Conservation (phyloP, 2,329 filamentous ascomycete genomes). For the Fusarium floridanum region DNA sequence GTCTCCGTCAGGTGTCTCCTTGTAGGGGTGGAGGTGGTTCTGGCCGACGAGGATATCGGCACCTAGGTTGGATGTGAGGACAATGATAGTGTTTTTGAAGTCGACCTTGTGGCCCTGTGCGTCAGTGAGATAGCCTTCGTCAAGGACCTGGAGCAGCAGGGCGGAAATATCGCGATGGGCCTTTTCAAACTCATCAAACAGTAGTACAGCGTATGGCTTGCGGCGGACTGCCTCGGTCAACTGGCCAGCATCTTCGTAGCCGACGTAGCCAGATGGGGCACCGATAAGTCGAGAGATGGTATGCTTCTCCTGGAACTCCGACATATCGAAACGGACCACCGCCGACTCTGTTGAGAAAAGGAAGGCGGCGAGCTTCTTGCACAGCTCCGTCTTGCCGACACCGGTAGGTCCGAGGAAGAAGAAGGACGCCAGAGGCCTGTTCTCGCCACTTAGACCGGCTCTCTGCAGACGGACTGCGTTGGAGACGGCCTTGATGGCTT, state of each 20-base stretch:
- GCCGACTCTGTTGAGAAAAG: constrained; percentile 93
- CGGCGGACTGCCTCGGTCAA: constrained; percentile 94
- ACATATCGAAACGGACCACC: constrained; percentile 97
- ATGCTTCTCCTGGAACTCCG: constrained; percentile 97
- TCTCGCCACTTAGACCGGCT: constrained; percentile 91
- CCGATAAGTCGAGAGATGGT: constrained; percentile 94
- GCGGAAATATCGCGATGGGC: constrained; percentile 95
- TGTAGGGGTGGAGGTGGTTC: constrained; percentile 73
- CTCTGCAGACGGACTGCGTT: constrained; percentile 95
- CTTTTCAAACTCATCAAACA: constrained; percentile 99
- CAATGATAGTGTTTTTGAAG: constrained; percentile 96
- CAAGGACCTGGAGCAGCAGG: constrained; percentile 90
- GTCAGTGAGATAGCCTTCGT: constrained; percentile 96
- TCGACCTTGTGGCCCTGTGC: constrained; percentile 97
- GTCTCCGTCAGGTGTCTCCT: constrained; percentile 72
- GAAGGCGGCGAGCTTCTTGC: constrained; percentile 94
- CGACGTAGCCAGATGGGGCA: constrained; percentile 92
- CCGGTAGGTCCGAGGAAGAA: constrained; percentile 98
- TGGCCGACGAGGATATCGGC: constrained; percentile 89
- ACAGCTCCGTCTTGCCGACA: constrained; percentile 96
- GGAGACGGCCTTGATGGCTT: constrained; percentile 89
- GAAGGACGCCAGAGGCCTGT: constrained; percentile 91
- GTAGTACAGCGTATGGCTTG: constrained; percentile 93
- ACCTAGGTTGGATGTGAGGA: constrained; percentile 94
- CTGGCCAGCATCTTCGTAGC: constrained; percentile 96